Conservation (phyloP, 208 protist genomes). For the Vickermania ingenoplastis region DNA sequence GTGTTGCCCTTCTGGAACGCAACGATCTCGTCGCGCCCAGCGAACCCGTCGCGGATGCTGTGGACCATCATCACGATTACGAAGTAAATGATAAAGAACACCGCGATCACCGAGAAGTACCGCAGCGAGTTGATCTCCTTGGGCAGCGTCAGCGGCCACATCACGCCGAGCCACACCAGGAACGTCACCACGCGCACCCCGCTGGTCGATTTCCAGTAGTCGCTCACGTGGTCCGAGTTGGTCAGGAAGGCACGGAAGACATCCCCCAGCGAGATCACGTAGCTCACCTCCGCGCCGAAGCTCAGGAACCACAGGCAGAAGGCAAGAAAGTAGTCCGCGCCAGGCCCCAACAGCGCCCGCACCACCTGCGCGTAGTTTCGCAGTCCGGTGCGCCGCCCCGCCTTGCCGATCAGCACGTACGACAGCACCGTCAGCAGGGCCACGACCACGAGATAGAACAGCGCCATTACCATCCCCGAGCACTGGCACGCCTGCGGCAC, state of each 20-base stretch:
- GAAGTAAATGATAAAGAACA: constrained; percentile 19
- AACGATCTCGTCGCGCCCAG: constrained; percentile 16
- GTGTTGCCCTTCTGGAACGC: constrained; percentile 30
- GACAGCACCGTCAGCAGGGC: constrained; percentile 47
- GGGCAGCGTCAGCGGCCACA: constrained; percentile 24
- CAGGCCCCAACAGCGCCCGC: constrained; percentile 25
- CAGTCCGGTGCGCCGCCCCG: constrained; percentile 23
- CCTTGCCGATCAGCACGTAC: constrained; percentile 25
- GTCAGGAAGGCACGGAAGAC: constrained; percentile 26
- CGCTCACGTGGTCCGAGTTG: background rate
- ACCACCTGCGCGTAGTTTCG: constrained; percentile 50
- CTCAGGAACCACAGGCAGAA: constrained; percentile 36
- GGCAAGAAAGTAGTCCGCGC: constrained; percentile 43
- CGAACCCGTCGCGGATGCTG: constrained; percentile 10
- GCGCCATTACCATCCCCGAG: constrained; percentile 40
- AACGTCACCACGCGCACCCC: constrained; percentile 12
- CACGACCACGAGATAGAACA: constrained; percentile 56
- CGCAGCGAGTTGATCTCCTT: constrained; percentile 31
- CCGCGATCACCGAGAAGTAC: constrained; percentile 15
- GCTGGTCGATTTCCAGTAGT: constrained; percentile 5
- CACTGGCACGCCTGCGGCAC: constrained; percentile 40
- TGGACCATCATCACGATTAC: constrained; percentile 11
- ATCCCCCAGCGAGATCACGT: constrained; percentile 39
- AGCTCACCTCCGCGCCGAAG: constrained; percentile 50
- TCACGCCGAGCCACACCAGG: constrained; percentile 12